These are phyloP conservation scores for Acacia crassicarpa DNA, from an alignment of 306 rosid genomes.

Conservation along the genomic window DNA sequence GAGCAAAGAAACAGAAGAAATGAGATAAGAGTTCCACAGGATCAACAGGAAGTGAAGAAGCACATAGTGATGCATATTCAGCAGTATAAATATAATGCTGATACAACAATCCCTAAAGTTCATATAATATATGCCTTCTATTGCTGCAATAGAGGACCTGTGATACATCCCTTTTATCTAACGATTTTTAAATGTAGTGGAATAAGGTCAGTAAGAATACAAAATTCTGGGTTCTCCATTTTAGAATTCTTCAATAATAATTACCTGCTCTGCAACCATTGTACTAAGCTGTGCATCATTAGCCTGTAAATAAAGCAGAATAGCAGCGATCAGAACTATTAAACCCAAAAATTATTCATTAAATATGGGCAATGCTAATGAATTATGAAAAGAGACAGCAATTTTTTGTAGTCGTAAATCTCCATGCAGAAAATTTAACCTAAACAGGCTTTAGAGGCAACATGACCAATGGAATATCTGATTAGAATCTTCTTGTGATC, in stretches of 20 bases:
- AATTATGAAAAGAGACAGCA: conserved; percentile 7
- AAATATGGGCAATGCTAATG: conserved; percentile 10
- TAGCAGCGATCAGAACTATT: conserved; percentile 30
- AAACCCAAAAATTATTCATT: conserved; percentile 12
- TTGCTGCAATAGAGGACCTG: not conserved
- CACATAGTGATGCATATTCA: conserved; percentile 11
- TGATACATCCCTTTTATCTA: not conserved
- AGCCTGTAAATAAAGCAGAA: conserved; percentile 60
- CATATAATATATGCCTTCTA: conserved; percentile 17
- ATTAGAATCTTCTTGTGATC: not conserved
- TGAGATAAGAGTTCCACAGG: conserved; percentile 20
- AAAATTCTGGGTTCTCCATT: not conserved
- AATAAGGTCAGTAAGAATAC: not conserved
- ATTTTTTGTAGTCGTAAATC: conserved; percentile 5
- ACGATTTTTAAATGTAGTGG: not conserved
- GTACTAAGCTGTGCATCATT: conserved; percentile 99
- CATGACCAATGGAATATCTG: not conserved
- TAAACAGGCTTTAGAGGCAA: conserved; percentile 1
- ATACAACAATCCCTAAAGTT: conserved; percentile 18
- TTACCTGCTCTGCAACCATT: conserved; percentile 96
- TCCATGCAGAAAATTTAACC: not conserved
- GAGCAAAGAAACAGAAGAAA: conserved; percentile 28
- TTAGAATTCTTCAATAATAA: not conserved
- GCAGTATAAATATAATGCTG: conserved; percentile 3
- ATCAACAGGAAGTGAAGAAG: conserved; percentile 24